phyloP scores from a whole-genome alignment of 345 rosid species.

The Nephelium lappaceum region DNA sequence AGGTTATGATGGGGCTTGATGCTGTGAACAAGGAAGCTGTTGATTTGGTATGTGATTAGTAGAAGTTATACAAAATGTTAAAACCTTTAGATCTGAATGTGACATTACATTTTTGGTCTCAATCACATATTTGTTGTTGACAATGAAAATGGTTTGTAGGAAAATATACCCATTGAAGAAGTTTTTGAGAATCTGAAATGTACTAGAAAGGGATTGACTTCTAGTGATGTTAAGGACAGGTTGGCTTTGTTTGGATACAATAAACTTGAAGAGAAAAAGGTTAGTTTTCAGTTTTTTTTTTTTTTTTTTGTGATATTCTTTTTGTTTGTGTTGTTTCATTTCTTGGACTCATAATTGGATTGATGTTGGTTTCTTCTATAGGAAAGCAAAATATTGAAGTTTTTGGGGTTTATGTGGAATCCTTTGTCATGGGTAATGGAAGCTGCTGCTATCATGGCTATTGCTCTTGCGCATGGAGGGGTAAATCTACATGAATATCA shows the following conservation, averaged over 20 bases:
- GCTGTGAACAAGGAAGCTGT: conserved; percentile 35
- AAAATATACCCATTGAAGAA: conserved; percentile 53
- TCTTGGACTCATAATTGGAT: not conserved
- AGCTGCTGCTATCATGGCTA: conserved; percentile 74
- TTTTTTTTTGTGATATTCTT: not conserved
- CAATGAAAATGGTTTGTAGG: conserved; percentile 35
- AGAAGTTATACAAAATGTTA: not conserved
- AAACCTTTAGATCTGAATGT: too few species aligned
- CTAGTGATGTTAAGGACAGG: conserved; percentile 41
- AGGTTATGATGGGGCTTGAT: conserved; percentile 27
- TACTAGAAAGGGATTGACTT: conserved; percentile 46
- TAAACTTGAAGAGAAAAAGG: conserved; percentile 61
- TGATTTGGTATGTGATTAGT: conserved; percentile 30
- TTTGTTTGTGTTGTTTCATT: not conserved
- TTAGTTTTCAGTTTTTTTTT: conserved; percentile 13
- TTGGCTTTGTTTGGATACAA: conserved; percentile 60
- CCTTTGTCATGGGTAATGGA: conserved; percentile 81
- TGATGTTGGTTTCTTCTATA: conserved; percentile 27
- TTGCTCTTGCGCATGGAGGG: conserved; percentile 72
- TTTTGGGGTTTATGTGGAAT: conserved; percentile 69
- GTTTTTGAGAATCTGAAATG: conserved; percentile 53
- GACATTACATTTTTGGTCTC: not conserved
- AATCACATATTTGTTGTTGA: not conserved
- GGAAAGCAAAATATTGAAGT: conserved; percentile 63
- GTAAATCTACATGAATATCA: conserved; percentile 27